These are phyloP conservation scores for Calonectria henricotiae DNA, from an alignment of 2,329 filamentous ascomycete species.

Conservation along the genomic window DNA sequence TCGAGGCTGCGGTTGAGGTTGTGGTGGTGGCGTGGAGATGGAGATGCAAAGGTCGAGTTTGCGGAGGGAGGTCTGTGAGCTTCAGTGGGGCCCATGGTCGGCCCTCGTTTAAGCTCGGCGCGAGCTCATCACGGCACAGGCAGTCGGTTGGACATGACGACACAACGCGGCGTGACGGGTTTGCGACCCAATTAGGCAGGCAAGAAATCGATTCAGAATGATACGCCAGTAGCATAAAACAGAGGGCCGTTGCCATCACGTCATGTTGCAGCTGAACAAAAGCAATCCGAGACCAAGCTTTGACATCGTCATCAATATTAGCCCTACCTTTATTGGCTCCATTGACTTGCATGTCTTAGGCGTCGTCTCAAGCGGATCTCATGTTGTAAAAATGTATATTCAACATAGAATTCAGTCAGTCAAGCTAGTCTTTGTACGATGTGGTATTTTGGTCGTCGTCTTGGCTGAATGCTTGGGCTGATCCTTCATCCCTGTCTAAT, in stretches of 20 bases:
- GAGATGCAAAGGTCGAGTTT: conserved; percentile 16
- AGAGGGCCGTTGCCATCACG: not conserved
- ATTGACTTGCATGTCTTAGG: not conserved
- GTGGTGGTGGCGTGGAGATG: conserved; percentile 7
- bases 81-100: conserved; percentile 25
- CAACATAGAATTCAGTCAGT: not conserved
- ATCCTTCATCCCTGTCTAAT: too few relatives aligned
- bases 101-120: not conserved
- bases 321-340: not conserved
- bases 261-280: conserved; percentile 12
- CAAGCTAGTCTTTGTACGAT: too few relatives aligned
- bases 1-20: not conserved
- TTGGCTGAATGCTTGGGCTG: not conserved
- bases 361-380: not conserved
- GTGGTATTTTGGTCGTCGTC: not conserved
- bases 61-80: conserved; percentile 21
- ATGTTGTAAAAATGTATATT: not conserved
- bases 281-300: conserved; percentile 21
- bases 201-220: too few relatives aligned
- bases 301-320: not conserved
- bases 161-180: not conserved
- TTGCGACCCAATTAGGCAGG: not conserved
- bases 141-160: not conserved
- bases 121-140: not conserved
- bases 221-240: not conserved